Conservation (phyloP, 345 rosid genomes). For the Angophora floribunda region DNA sequence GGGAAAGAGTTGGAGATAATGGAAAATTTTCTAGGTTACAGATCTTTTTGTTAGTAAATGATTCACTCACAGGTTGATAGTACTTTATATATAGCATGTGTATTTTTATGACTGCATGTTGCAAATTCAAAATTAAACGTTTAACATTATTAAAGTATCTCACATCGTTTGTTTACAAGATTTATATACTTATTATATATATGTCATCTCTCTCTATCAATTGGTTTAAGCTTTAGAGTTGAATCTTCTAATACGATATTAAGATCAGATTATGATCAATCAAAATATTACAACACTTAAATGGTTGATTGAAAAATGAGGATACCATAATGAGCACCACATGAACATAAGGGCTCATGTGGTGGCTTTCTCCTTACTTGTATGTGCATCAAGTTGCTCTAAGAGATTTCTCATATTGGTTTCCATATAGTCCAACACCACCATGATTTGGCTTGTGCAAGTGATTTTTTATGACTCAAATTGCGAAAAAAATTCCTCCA, state of each 20-base stretch:
- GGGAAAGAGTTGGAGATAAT: not conserved
- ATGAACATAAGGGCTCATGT: accelerated
- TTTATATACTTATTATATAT: not conserved
- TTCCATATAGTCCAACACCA: not conserved
- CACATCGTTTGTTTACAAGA: not conserved
- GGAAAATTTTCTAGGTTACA: not conserved
- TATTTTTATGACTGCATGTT: not conserved
- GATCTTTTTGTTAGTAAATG: not conserved
- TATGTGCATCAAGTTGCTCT: not conserved
- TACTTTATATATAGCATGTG: not conserved
- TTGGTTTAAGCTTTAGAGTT: not conserved
- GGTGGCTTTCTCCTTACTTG: not conserved
- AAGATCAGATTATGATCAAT: not conserved
- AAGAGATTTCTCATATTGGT: not conserved
- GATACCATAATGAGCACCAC: not conserved
- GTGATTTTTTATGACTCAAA: not conserved
- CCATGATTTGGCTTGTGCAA: not conserved
- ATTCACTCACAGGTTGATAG: not conserved
- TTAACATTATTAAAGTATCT: not conserved
- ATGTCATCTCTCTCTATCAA: not conserved
- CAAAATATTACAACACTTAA: accelerated
- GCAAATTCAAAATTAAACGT: not conserved
- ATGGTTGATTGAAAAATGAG: not conserved
- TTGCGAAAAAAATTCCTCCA: not conserved
- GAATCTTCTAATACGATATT: not conserved